Percentiles rank a stretch among this genome's conserved stretches.
phyloP scores from a whole-genome alignment of 177 flowering plant species.

The Tripterygium wilfordii region DNA sequence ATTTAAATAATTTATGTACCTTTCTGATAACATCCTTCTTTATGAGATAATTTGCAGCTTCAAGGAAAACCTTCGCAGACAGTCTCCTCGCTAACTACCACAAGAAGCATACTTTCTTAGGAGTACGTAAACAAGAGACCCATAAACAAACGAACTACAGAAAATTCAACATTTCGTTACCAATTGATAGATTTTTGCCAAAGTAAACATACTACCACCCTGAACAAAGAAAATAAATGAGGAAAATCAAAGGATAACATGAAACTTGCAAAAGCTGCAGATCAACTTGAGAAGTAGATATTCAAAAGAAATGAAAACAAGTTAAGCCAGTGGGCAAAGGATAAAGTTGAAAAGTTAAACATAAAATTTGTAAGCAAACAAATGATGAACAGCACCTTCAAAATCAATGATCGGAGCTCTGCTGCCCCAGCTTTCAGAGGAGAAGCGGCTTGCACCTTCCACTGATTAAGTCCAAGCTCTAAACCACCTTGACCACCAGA shows the following conservation, averaged over 20 bases:
- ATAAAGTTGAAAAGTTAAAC: too few species aligned
- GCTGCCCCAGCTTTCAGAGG: constrained; percentile 51
- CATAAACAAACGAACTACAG: constrained; percentile 1
- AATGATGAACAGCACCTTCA: constrained; percentile 45
- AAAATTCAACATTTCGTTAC: constrained; percentile 33
- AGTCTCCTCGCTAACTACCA: constrained; percentile 63
- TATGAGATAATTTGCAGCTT: constrained; percentile 86
- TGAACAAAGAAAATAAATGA: constrained; percentile 17
- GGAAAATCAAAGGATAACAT: not conserved
- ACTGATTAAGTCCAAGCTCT: constrained; percentile 51
- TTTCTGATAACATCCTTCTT: constrained; percentile 59
- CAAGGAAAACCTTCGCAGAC: constrained; percentile 66
- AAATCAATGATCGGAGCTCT: constrained; percentile 50
- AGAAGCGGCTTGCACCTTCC: constrained; percentile 52
- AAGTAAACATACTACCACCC: constrained; percentile 75
- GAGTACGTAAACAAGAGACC: constrained; percentile 7
- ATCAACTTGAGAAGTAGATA: not conserved
- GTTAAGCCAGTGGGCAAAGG: not conserved
- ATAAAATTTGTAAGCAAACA: not conserved
- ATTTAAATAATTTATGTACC: constrained; percentile 33
- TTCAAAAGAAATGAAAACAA: not conserved
- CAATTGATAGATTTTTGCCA: constrained; percentile 62
- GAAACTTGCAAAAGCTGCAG: too few species aligned
- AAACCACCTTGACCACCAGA: constrained; percentile 26
- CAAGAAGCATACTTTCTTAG: constrained; percentile 8